phyloP scores from a whole-genome alignment of 225 moss, liverwort and hornwort species.

The Physcomitrium patens region DNA sequence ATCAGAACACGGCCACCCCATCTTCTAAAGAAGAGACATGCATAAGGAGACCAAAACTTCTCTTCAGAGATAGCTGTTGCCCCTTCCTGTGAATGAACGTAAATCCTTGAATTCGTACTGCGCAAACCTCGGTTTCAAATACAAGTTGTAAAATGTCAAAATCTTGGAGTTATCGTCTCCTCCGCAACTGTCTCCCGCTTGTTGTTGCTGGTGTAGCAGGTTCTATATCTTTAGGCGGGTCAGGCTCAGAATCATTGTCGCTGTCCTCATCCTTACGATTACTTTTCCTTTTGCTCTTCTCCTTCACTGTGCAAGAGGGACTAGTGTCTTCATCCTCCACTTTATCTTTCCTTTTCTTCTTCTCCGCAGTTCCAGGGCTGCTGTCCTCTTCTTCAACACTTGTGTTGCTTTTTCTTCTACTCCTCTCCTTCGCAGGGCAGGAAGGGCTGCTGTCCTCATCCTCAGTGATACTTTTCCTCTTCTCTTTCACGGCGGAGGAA shows the following conservation, averaged over 20 bases:
- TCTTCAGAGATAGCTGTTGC: neutral
- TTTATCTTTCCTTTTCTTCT: constrained; percentile 51
- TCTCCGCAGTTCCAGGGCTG: constrained; percentile 11
- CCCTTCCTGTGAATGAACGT: neutral
- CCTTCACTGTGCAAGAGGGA: constrained; percentile 46
- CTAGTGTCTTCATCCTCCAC: constrained; percentile 50
- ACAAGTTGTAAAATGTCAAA: neutral
- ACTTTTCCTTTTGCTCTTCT: constrained; percentile 40
- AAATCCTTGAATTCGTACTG: neutral
- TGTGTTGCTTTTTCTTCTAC: constrained; percentile 42
- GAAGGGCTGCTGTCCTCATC: constrained; percentile 54
- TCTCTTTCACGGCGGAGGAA: constrained; percentile 46
- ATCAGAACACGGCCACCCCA: neutral
- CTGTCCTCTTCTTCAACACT: constrained; percentile 44
- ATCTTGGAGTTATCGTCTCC: constrained; percentile 24
- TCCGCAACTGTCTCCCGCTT: constrained; percentile 40
- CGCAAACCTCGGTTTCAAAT: constrained; percentile 1
- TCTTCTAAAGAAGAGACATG: neutral
- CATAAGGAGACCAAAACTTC: neutral
- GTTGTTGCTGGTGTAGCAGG: constrained; percentile 36
- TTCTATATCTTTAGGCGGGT: constrained; percentile 26
- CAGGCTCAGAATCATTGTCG: constrained; percentile 39
- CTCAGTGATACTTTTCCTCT: constrained; percentile 46
- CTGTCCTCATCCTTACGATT: constrained; percentile 51
- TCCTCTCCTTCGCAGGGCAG: constrained; percentile 42